Conservation (phyloP, 805 yeast genomes). For the Cyberlindnera mississippiensis region DNA sequence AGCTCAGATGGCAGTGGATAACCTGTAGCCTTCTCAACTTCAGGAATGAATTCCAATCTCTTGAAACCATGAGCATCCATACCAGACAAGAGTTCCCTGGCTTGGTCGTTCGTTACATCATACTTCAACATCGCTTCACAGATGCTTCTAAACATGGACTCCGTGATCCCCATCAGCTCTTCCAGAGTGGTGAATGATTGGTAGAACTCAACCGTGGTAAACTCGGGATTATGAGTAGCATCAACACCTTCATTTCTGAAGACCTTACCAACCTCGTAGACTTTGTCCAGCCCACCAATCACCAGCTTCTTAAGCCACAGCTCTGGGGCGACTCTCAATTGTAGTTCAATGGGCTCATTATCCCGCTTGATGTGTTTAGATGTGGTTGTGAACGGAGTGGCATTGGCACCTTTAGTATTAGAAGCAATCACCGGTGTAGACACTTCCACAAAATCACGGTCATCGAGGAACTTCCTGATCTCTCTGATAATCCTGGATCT, state of each 20-base stretch:
- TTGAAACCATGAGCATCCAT: constrained; percentile 28
- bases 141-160: constrained; percentile 46
- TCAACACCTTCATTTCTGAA: constrained; percentile 95
- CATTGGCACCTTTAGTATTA: constrained; percentile 86
- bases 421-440: constrained; percentile 79
- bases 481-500: constrained; percentile 52
- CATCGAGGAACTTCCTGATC: constrained; percentile 54
- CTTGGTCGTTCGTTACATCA: constrained; percentile 11
- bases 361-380: constrained; percentile 30
- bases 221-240: constrained; percentile 91
- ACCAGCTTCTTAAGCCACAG: constrained; percentile 85
- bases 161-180: constrained; percentile 63
- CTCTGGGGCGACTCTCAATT: constrained; percentile 90
- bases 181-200: constrained; percentile 64
- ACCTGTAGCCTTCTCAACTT: constrained; percentile 54
- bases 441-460: constrained; percentile 67
- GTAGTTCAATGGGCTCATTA: constrained; percentile 35
- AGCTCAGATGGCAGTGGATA: constrained; percentile 42
- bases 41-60: constrained; percentile 62
- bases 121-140: constrained; percentile 29
- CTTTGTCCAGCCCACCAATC: constrained; percentile 79
- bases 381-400: constrained; percentile 73
- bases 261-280: constrained; percentile 80
- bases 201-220: constrained; percentile 86
- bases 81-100: constrained; percentile 1